A percentile compares a stretch with the other conserved stretches of the same genome.
These are phyloP conservation scores for Cladosporium sphaerospermum DNA, from an alignment of 2,329 filamentous ascomycete species.

Conservation along the genomic window DNA sequence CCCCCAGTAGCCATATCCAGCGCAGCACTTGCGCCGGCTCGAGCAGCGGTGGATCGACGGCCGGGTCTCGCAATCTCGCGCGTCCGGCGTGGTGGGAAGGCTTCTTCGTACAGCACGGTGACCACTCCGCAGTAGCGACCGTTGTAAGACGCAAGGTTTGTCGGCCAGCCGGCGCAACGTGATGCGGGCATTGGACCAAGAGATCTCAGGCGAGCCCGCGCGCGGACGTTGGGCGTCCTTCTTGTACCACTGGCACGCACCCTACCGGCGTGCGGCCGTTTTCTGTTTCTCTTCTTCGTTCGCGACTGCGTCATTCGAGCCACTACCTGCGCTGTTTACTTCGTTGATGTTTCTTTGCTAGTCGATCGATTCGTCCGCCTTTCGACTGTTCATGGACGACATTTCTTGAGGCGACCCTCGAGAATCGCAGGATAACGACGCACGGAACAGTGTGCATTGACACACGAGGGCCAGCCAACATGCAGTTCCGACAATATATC, in stretches of 20 bases:
- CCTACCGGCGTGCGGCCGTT: constrained; percentile 9
- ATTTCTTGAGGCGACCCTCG: neutral
- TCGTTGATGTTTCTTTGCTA: neutral
- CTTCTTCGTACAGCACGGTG: neutral
- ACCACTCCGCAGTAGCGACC: constrained; percentile 9
- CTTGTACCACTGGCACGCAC: constrained; percentile 9
- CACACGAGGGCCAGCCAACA: neutral
- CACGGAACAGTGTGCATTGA: neutral
- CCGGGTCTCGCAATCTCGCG: constrained; percentile 7
- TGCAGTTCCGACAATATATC: constrained; percentile 1
- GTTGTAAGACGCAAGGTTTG: constrained; percentile 6
- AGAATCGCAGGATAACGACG: neutral
- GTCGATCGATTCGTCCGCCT: neutral
- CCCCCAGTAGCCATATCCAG: neutral
- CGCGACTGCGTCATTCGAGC: constrained; percentile 5
- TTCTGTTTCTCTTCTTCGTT: constrained; percentile 9
- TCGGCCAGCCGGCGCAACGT: neutral
- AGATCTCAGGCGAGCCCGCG: constrained; percentile 2
- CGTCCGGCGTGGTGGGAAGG: neutral
- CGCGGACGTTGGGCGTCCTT: constrained; percentile 7
- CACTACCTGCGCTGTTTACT: neutral
- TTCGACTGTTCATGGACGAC: constrained; percentile 1
- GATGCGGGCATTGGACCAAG: constrained; percentile 5
- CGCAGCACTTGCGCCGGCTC: neutral
- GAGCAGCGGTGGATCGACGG: constrained; percentile 2